These are phyloP conservation scores for Hymenotorrendiella dingleyae DNA, from an alignment of 2,329 filamentous ascomycete genomes.

Conservation along the genomic window DNA sequence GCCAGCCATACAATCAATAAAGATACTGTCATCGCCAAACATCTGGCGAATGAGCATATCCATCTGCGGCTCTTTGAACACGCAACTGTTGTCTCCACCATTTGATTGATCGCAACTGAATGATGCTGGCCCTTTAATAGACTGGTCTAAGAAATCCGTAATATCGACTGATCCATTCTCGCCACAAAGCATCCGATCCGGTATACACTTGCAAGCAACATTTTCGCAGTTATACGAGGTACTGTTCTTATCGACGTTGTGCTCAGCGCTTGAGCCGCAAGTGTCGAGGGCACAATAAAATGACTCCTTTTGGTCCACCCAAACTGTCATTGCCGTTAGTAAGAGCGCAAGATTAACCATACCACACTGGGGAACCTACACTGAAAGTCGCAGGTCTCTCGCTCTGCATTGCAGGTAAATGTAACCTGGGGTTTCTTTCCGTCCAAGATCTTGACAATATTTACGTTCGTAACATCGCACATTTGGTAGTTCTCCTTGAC, in stretches of 20 bases:
- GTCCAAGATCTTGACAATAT: conserved; percentile 82
- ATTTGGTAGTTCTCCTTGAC: conserved; percentile 96
- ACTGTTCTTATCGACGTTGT: conserved; percentile 65
- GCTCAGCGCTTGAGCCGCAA: conserved; percentile 68
- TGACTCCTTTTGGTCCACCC: conserved; percentile 89
- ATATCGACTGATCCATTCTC: conserved; percentile 89
- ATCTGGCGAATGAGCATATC: conserved; percentile 81
- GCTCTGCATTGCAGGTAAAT: conserved; percentile 77
- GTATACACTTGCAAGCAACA: conserved; percentile 81
- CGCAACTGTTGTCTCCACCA: conserved; percentile 60
- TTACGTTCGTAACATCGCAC: conserved; percentile 93
- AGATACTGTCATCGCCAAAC: conserved; percentile 89
- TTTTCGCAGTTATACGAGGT: conserved; percentile 82
- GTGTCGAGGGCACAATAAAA: conserved; percentile 90
- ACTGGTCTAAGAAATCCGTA: conserved; percentile 74
- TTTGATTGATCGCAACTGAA: conserved; percentile 69
- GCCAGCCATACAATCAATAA: conserved; percentile 73
- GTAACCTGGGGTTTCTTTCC: conserved; percentile 87
- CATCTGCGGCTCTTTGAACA: conserved; percentile 88
- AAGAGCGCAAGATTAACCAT: too few relatives aligned
- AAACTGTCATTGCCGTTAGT: conserved; percentile 68
- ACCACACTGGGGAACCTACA: conserved; percentile 58
- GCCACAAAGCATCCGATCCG: conserved; percentile 89
- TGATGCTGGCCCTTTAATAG: conserved; percentile 80
- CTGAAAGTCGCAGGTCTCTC: conserved; percentile 84